Evolutionary conservation across 768 basidiomycete species (phyloP).

Genomic region (Tylopilus rubrobrunneus): DNA sequence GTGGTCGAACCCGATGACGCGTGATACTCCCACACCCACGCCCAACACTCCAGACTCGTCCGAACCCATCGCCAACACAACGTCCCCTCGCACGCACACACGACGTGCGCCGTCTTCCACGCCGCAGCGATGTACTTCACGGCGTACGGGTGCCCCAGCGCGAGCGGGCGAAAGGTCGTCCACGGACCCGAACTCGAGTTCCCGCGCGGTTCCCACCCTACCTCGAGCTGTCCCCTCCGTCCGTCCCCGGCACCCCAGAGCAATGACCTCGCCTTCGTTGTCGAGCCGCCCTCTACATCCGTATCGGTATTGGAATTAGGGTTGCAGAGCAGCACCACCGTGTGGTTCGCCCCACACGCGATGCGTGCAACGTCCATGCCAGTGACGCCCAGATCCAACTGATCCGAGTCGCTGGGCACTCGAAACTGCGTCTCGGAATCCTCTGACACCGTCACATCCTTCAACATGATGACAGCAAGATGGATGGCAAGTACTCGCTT

Average conservation of each 20-base stretch:
- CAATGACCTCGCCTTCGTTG: conserved; percentile 29
- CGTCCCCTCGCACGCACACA: too few relatives aligned
- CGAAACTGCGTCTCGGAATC: too few relatives aligned
- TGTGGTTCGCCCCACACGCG: conserved; percentile 76
- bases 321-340: conserved; percentile 52
- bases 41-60: conserved; percentile 86
- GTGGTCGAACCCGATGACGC: conserved; percentile 14
- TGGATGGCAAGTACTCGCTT: too few relatives aligned
- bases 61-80: too few relatives aligned
- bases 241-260: conserved; percentile 81
- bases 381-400: conserved; percentile 2
- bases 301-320: conserved; percentile 15
- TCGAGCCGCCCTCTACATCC: too few relatives aligned
- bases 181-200: background rate
- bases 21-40: too few relatives aligned
- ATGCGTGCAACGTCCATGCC: conserved; percentile 41
- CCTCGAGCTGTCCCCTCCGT: conserved; percentile 67
- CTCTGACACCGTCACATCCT: too few relatives aligned
- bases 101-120: too few relatives aligned
- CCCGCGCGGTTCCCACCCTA: conserved; percentile 10
- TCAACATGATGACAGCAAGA: conserved; percentile 27
- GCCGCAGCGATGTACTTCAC: conserved; percentile 54
- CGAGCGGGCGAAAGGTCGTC: conserved; percentile 46
- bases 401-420: conserved; percentile 25
- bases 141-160: too few relatives aligned